Conservation (phyloP, 768 basidiomycete genomes). For the Agrocybe pediades region DNA sequence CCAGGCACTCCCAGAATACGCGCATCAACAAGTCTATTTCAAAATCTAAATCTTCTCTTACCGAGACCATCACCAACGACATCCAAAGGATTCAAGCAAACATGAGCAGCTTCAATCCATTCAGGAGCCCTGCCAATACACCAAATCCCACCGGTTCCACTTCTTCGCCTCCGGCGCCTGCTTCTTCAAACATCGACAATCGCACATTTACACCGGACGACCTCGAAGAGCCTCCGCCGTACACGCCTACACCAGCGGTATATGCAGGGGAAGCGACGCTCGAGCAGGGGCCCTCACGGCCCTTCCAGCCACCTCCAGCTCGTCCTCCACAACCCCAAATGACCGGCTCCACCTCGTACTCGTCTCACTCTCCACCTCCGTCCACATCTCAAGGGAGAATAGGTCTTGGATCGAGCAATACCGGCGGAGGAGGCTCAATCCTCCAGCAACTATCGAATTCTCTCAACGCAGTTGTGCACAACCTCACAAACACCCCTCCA, state of each 20-base stretch:
- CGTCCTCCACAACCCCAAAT: constrained; percentile 11
- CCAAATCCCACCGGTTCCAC: constrained; percentile 4
- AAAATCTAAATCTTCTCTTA: background rate
- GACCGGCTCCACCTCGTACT: background rate
- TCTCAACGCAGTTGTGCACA: constrained; percentile 15
- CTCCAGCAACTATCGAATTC: constrained; percentile 19
- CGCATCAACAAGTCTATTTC: background rate
- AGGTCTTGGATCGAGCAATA: background rate
- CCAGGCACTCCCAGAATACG: background rate
- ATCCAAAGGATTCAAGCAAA: too few relatives aligned
- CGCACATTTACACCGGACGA: constrained; percentile 21
- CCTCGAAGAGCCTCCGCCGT: constrained; percentile 67
- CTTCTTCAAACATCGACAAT: background rate
- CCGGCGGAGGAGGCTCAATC: constrained; percentile 11
- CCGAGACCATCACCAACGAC: background rate
- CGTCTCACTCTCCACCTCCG: background rate
- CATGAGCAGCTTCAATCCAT: too few relatives aligned
- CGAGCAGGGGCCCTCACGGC: constrained; percentile 61
- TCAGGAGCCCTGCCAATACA: background rate
- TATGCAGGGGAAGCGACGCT: constrained; percentile 62
- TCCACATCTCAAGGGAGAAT: background rate
- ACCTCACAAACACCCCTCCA: constrained; percentile 9
- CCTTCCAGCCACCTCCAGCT: constrained; percentile 52
- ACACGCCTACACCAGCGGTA: constrained; percentile 57
- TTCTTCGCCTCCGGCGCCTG: background rate